These are phyloP conservation scores for Taiozyma sp. DNA, from an alignment of 1,139 yeast genomes.

Conservation along the genomic window DNA sequence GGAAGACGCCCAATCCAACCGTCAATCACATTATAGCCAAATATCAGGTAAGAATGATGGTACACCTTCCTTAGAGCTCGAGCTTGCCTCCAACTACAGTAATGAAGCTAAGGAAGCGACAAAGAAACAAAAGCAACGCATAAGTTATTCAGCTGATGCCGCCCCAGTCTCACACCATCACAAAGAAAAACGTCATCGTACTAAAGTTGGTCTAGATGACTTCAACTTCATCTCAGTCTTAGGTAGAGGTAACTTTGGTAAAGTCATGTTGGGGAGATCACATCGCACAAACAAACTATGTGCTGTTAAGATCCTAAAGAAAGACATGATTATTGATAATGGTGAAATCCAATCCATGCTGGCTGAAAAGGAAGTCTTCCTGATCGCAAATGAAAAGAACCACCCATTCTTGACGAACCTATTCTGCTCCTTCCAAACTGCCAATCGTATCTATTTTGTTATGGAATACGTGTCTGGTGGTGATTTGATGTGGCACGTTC, in stretches of 20 bases:
- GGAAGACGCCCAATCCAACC: slow-evolving; percentile 5
- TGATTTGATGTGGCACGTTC: slow-evolving; percentile 99
- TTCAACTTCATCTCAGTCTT: slow-evolving; percentile 89
- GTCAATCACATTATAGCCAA: slow-evolving; percentile 1
- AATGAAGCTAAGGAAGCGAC: not conserved
- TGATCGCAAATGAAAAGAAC: slow-evolving; percentile 81
- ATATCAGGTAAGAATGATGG: not conserved
- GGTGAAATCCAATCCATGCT: slow-evolving; percentile 95
- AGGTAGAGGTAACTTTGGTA: slow-evolving; percentile 98
- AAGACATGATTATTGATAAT: slow-evolving; percentile 89
- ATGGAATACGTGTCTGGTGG: slow-evolving; percentile 99
- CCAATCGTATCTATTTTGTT: slow-evolving; percentile 92
- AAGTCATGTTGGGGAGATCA: slow-evolving; percentile 94
- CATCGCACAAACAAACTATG: slow-evolving; percentile 67
- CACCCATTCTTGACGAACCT: slow-evolving; percentile 91
- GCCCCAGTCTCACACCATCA: slow-evolving; percentile 5
- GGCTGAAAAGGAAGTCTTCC: slow-evolving; percentile 87
- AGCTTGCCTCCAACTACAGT: not conserved
- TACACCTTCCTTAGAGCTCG: not conserved
- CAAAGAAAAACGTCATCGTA: slow-evolving; percentile 33
- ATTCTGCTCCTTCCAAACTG: slow-evolving; percentile 97
- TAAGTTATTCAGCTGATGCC: not conserved
- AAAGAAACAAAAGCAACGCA: not conserved
- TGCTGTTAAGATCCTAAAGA: slow-evolving; percentile 93
- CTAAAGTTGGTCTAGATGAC: slow-evolving; percentile 90